Conservation (phyloP, 2,329 filamentous ascomycete genomes). For the Nothomitra cinnamomea region DNA sequence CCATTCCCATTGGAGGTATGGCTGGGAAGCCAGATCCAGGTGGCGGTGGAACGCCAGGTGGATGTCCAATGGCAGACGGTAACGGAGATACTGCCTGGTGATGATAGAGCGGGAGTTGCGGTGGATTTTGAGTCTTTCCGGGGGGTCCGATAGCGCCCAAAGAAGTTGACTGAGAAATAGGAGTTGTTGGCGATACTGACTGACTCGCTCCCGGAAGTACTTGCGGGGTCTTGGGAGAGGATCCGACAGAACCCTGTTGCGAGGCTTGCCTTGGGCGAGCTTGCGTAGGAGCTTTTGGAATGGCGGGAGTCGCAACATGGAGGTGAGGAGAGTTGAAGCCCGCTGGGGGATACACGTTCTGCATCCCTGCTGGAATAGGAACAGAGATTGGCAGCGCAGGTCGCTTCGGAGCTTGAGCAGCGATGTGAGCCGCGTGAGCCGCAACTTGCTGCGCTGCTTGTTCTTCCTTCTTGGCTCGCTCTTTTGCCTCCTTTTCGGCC, state of each 20-base stretch:
- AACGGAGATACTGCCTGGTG: conserved; percentile 26
- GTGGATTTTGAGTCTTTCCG: conserved; percentile 39
- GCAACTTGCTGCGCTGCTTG: conserved; percentile 13
- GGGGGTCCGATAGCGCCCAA: conserved; percentile 44
- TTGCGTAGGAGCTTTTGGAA: conserved; percentile 70
- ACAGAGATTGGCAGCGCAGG: conserved; percentile 41
- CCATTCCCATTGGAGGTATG: conserved; percentile 40
- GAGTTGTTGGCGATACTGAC: conserved; percentile 40
- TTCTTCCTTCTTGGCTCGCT: conserved; percentile 27
- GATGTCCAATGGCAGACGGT: conserved; percentile 40
- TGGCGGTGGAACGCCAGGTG: conserved; percentile 40
- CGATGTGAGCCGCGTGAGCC: background rate
- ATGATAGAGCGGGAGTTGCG: conserved; percentile 16
- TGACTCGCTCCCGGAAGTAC: conserved; percentile 28
- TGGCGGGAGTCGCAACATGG: conserved; percentile 57
- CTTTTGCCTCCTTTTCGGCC: conserved; percentile 30
- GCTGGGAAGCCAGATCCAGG: conserved; percentile 31
- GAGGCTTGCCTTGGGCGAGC: conserved; percentile 60
- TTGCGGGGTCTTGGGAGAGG: conserved; percentile 53
- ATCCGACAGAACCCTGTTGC: conserved; percentile 56
- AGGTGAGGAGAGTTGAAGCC: conserved; percentile 62
- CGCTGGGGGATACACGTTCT: conserved; percentile 33
- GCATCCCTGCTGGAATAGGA: conserved; percentile 34
- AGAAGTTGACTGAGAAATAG: conserved; percentile 47
- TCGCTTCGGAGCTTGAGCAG: conserved; percentile 26